A percentile compares a stretch with the other conserved stretches of the same genome.
These are phyloP conservation scores for Saprolegnia parasitica DNA, from an alignment of 352 stramenopile species.

Conservation along the genomic window DNA sequence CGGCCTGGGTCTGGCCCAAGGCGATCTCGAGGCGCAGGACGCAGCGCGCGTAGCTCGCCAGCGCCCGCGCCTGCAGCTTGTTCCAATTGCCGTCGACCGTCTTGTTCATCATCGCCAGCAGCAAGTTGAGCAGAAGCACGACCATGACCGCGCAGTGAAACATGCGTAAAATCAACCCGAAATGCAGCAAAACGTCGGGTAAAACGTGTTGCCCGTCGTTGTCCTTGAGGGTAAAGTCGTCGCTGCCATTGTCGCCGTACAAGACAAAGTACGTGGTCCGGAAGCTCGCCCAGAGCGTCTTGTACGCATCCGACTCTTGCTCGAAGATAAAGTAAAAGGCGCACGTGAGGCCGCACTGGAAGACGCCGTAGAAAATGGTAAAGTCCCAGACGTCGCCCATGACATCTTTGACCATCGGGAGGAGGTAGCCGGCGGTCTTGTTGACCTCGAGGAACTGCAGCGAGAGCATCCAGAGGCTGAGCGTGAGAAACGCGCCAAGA, in stretches of 20 bases:
- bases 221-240: neutral
- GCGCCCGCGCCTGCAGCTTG: neutral
- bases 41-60: constrained; percentile 8
- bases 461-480: constrained; percentile 19
- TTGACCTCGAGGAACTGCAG: constrained; percentile 20
- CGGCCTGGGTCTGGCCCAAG: neutral
- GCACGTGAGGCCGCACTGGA: constrained; percentile 16
- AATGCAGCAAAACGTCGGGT: neutral
- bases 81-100: constrained; percentile 15
- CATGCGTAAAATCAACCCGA: constrained; percentile 8
- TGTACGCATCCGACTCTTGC: neutral
- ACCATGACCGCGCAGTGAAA: constrained; percentile 18
- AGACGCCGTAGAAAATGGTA: constrained; percentile 22
- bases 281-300: neutral
- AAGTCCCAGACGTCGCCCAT: constrained; percentile 18
- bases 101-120: constrained; percentile 26
- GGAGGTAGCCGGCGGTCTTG: neutral
- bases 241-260: constrained; percentile 3
- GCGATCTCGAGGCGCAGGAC: constrained; percentile 7
- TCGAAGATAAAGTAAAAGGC: constrained; percentile 6
- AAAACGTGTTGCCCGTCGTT: neutral
- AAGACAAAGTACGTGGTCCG: constrained; percentile 16
- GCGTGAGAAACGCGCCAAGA: constrained; percentile 4
- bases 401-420: constrained; percentile 9
- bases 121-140: constrained; percentile 12